Evolutionary conservation across 306 rosid genomes (phyloP), one percentile per base, ranked within the genome.

Genomic region (Gillenia trifoliata): DNA sequence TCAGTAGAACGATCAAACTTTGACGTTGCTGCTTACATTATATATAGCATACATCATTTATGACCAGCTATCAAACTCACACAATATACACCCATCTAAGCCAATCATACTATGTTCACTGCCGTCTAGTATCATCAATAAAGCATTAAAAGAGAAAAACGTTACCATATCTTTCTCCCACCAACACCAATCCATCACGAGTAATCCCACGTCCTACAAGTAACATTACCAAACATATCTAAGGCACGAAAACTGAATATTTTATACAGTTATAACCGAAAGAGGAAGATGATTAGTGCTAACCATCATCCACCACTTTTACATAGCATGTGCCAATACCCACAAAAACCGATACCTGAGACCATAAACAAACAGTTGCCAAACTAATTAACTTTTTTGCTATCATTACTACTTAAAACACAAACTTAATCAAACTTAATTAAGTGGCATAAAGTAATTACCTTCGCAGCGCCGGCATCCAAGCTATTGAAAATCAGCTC

Each of bases 131-230:
- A 19, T 68, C 59, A 45, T 2, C 17, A 31, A 45, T 59, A 8
- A 40, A 43, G 33, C 47, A 68, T 28, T 8, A 67, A 9, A 43
- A 68, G 73, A 4, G 33, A 59, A 47, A 61, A 55, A 65, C 41
- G 23, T 55, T 77, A 90, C 98, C 95, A 29, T 91, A 90, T 91
- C 98, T 88, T 81, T 94, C 90, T 85, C 98, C 98, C 52, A 85
- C 74, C 83, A 90, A 78, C 62, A 78, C 90, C 82, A 94, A 77
- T 73, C 91, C 98, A 77, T 91, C 98, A 67, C 97, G 90, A 43
- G 86, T 78, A 75, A 91, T 83, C 64, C 98, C 96, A 57, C 81
- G 74, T 72, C 98, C 98, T 91, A 80, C 68, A 85, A 84, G 79
- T 38, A 69, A 38, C 75, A 41, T 68, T 31, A 64, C 63, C 17